Evolutionary conservation across 345 rosid genomes (phyloP).

Genomic region (Acer negundo): DNA sequence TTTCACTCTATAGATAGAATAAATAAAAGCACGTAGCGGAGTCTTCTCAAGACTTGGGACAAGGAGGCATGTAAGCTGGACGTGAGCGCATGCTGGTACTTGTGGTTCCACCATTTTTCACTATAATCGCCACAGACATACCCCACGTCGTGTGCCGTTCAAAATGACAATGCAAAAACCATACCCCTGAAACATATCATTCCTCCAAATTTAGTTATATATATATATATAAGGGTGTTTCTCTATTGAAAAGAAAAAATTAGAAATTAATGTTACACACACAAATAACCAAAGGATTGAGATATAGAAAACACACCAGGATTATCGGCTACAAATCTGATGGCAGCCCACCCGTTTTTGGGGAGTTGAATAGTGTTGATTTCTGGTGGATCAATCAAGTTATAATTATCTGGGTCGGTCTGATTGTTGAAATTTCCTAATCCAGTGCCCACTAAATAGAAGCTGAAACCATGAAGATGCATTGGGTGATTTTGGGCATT

Average conservation of each 20-base stretch:
- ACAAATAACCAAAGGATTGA: too few species aligned
- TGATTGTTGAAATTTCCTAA: not conserved
- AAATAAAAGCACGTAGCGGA: not conserved
- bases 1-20: not conserved
- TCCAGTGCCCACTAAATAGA: not conserved
- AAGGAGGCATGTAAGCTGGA: slow-evolving; percentile 44
- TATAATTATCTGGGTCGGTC: not conserved
- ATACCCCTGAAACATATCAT: slow-evolving; percentile 27
- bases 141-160: slow-evolving; percentile 44
- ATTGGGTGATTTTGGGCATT: not conserved
- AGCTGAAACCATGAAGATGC: slow-evolving; percentile 3
- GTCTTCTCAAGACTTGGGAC: slow-evolving; percentile 8
- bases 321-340: not conserved
- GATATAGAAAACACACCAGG: not conserved
- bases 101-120: slow-evolving; percentile 23
- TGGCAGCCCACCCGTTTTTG: not conserved
- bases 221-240: too few species aligned
- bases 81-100: slow-evolving; percentile 26
- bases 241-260: too few species aligned
- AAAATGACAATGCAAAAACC: slow-evolving; percentile 50
- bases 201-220: not conserved
- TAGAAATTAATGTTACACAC: too few species aligned
- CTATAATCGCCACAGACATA: slow-evolving; percentile 38
- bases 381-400: not conserved
- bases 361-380: not conserved